Evolutionary conservation across 805 yeast species (phyloP).

Genomic region (Candida golubevii): DNA sequence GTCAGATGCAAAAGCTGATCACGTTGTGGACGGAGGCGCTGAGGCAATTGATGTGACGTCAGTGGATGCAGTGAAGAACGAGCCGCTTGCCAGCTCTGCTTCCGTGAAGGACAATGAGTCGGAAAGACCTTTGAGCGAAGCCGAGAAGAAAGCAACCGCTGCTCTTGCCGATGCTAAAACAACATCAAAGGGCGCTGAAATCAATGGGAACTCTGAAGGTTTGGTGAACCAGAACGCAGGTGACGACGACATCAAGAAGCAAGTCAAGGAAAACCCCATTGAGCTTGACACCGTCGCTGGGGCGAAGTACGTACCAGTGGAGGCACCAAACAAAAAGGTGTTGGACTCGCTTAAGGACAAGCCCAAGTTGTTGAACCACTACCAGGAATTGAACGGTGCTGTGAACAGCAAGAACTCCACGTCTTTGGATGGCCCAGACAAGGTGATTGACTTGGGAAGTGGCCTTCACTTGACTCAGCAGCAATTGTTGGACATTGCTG

Average conservation of each 20-base stretch:
- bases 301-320: slow-evolving; percentile 32
- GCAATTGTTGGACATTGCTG: slow-evolving; percentile 53
- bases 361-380: slow-evolving; percentile 46
- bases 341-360: slow-evolving; percentile 40
- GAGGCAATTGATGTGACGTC: slow-evolving; percentile 2
- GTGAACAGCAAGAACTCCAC: slow-evolving; percentile 45
- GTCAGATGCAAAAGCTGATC: not conserved
- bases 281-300: slow-evolving; percentile 32
- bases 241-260: slow-evolving; percentile 28
- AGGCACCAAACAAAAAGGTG: slow-evolving; percentile 32
- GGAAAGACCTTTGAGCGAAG: slow-evolving; percentile 12
- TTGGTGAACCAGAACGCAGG: slow-evolving; percentile 7
- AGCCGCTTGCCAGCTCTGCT: not conserved
- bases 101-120: slow-evolving; percentile 2
- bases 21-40: not conserved
- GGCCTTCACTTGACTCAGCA: slow-evolving; percentile 52
- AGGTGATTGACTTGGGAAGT: slow-evolving; percentile 48
- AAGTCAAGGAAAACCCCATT: slow-evolving; percentile 29
- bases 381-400: slow-evolving; percentile 45
- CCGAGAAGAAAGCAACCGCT: not conserved
- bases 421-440: slow-evolving; percentile 45
- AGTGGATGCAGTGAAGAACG: slow-evolving; percentile 1
- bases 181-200: slow-evolving; percentile 1
- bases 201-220: slow-evolving; percentile 3
- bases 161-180: not conserved